Conservation (phyloP, 2,329 filamentous ascomycete genomes). For the Pseudomassariella vexata region DNA sequence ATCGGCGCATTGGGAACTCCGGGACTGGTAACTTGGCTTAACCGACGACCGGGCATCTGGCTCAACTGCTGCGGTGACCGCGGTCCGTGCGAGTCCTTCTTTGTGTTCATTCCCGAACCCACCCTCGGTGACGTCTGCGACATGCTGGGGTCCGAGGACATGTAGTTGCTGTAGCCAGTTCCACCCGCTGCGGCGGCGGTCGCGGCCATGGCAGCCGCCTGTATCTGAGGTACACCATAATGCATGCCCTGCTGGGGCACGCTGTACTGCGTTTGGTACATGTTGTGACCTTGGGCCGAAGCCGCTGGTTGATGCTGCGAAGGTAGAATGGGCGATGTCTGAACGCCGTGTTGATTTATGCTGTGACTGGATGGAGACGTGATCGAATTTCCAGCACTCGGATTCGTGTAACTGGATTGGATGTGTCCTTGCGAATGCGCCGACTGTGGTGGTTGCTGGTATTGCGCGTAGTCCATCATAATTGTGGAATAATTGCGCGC, state of each 20-base stretch:
- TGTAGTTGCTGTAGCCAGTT: constrained; percentile 58
- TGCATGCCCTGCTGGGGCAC: constrained; percentile 71
- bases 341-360: constrained; percentile 60
- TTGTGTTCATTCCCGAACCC: constrained; percentile 55
- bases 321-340: constrained; percentile 75
- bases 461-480: constrained; percentile 73
- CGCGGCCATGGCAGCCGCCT: constrained; percentile 86
- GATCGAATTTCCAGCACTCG: constrained; percentile 52
- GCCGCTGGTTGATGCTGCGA: constrained; percentile 67
- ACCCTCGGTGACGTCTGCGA: constrained; percentile 73
- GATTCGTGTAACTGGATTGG: constrained; percentile 56
- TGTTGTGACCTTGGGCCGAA: constrained; percentile 64
- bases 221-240: constrained; percentile 77
- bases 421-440: constrained; percentile 54
- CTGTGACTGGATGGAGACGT: constrained; percentile 68
- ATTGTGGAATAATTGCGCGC: constrained; percentile 24
- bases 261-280: constrained; percentile 73
- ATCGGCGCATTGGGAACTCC: constrained; percentile 69
- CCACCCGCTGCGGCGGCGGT: constrained; percentile 88
- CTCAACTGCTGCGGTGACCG: constrained; percentile 72
- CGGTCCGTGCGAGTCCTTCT: constrained; percentile 65
- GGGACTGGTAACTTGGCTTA: constrained; percentile 74
- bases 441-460: constrained; percentile 64
- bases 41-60: constrained; percentile 58
- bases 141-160: constrained; percentile 64